phyloP scores from a whole-genome alignment of 75 land plant species.

The Sequoiadendron giganteum region DNA sequence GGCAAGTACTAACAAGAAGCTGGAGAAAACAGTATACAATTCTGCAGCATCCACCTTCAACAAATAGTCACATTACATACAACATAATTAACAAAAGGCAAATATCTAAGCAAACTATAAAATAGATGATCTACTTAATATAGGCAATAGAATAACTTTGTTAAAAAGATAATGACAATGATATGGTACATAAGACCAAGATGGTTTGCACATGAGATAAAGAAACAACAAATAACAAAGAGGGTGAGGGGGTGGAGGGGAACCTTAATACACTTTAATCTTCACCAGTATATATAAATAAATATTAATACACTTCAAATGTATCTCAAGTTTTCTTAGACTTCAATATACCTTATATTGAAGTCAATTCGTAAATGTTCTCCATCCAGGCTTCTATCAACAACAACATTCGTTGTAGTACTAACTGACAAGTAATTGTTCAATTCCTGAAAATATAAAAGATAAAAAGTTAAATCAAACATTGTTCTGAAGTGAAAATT shows the following conservation, averaged over 20 bases:
- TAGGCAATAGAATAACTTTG: neutral
- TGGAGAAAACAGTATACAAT: neutral
- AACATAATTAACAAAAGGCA: neutral
- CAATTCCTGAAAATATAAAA: slow-evolving; percentile 64
- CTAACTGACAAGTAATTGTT: slow-evolving; percentile 68
- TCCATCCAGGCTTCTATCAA: slow-evolving; percentile 91
- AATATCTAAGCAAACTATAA: neutral
- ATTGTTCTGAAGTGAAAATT: neutral
- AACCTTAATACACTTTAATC: neutral
- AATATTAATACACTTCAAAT: neutral
- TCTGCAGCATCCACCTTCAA: neutral
- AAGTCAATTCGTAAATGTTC: slow-evolving; percentile 91
- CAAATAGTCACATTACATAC: neutral
- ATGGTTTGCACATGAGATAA: neutral
- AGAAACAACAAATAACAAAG: neutral
- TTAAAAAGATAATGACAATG: neutral
- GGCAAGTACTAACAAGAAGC: neutral
- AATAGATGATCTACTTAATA: neutral
- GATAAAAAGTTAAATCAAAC: neutral
- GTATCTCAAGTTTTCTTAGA: slow-evolving; percentile 3
- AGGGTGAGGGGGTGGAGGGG: too few species aligned
- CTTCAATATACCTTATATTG: slow-evolving; percentile 72
- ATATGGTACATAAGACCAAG: neutral
- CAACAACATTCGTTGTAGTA: slow-evolving; percentile 79
- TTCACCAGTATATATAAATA: neutral